Percentiles rank a stretch among this genome's conserved stretches.
Conservation (phyloP, 306 rosid genomes). For the Luffa aegyptiaca region DNA sequence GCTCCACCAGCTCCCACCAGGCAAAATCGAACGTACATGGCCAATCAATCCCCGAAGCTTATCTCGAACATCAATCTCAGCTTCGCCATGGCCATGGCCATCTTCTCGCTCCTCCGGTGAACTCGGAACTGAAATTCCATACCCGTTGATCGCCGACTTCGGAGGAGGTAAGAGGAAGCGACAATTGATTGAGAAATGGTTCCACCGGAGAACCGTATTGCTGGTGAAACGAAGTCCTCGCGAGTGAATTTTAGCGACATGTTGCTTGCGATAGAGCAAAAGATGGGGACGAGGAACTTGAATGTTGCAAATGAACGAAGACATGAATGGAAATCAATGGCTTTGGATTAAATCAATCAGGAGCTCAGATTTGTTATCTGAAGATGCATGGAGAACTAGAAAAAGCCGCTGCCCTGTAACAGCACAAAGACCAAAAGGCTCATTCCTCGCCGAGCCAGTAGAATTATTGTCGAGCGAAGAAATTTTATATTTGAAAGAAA, state of each 20-base stretch:
- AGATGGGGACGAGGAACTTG: constrained; percentile 24
- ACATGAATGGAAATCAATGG: constrained; percentile 29
- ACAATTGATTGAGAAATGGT: constrained; percentile 3
- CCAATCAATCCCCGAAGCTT: constrained; percentile 24
- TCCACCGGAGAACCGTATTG: constrained; percentile 6
- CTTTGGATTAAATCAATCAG: neutral
- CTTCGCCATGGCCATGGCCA: constrained; percentile 4
- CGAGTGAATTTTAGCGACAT: neutral
- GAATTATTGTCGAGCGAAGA: neutral
- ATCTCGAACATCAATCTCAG: constrained; percentile 19
- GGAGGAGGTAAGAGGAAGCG: constrained; percentile 15
- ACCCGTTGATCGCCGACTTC: constrained; percentile 53
- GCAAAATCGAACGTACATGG: constrained; percentile 36
- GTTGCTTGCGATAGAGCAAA: constrained; percentile 13
- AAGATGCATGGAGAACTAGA: neutral
- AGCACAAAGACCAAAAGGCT: neutral
- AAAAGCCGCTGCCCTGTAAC: neutral
- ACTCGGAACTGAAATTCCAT: constrained; percentile 38
- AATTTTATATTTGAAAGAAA: neutral
- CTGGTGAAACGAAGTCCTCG: constrained; percentile 15
- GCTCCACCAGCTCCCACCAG: constrained; percentile 86
- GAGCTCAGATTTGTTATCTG: constrained; percentile 3
- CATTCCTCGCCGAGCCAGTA: neutral
- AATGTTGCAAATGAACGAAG: constrained; percentile 28
- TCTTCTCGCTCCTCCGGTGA: constrained; percentile 18